A percentile compares a stretch with the other conserved stretches of the same genome.
Evolutionary conservation across 75 land plant species (phyloP).

Genomic region (Pinus albicaulis): DNA sequence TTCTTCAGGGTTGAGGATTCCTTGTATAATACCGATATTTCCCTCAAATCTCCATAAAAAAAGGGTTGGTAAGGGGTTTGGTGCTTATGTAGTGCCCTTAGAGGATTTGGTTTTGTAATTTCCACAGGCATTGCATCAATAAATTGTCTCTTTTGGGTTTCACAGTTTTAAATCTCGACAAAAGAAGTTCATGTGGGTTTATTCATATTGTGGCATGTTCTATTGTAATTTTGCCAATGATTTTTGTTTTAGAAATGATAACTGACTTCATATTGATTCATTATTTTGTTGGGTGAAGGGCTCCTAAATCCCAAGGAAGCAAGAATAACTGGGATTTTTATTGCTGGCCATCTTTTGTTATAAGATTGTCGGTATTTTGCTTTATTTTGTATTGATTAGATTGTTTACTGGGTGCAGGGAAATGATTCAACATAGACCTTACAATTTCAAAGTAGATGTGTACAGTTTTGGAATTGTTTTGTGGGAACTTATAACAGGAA

Average conservation of each 20-base stretch:
- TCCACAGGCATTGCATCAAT: no score
- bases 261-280: background rate
- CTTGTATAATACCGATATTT: background rate
- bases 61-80: background rate
- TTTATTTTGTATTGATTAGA: background rate
- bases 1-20: background rate
- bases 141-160: no score
- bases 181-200: background rate
- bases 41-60: no score
- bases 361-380: background rate
- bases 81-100: background rate
- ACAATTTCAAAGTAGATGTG: slow-evolving; percentile 83
- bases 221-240: background rate
- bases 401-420: slow-evolving; percentile 49
- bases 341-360: background rate
- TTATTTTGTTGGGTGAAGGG: background rate
- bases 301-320: background rate
- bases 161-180: background rate
- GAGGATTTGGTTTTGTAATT: slow-evolving; percentile 1
- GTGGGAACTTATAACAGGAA: slow-evolving; percentile 87
- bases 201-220: background rate
- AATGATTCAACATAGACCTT: slow-evolving; percentile 85
- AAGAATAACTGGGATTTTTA: background rate
- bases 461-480: slow-evolving; percentile 95
- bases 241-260: background rate